These are phyloP conservation scores for Puccinia brachypodii DNA, from an alignment of 1,284 basidiomycete genomes.

Conservation along the genomic window DNA sequence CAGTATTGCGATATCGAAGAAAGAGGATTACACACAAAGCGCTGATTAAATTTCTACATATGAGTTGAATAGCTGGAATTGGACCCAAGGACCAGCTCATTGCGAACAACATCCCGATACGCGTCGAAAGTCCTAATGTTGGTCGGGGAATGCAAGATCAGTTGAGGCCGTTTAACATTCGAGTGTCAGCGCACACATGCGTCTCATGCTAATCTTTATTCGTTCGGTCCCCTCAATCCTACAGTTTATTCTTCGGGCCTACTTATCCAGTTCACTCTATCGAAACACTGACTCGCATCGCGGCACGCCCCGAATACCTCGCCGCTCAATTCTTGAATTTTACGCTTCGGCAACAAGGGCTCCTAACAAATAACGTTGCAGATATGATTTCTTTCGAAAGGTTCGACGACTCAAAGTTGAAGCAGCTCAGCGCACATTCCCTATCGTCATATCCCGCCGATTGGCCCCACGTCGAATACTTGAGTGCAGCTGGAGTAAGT, in stretches of 20 bases:
- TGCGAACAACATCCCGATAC: constrained; percentile 25
- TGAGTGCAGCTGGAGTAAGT: constrained; percentile 36
- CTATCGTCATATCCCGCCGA: constrained; percentile 30
- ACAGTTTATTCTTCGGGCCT: constrained; percentile 26
- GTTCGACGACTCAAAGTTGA: not conserved
- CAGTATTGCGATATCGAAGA: not conserved
- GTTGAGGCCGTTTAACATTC: constrained; percentile 5
- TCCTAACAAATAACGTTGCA: constrained; percentile 27
- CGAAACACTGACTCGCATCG: constrained; percentile 9
- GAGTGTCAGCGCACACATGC: not conserved
- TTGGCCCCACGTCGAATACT: constrained; percentile 46
- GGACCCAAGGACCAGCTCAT: constrained; percentile 32
- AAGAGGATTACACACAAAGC: not conserved
- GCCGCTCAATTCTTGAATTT: constrained; percentile 28
- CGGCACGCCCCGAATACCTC: not conserved
- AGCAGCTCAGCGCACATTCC: not conserved
- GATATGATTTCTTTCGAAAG: constrained; percentile 34
- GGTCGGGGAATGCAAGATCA: constrained; percentile 37
- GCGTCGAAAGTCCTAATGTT: constrained; percentile 29
- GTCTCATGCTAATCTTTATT: not conserved
- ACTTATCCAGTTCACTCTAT: constrained; percentile 31
- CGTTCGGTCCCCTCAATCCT: not conserved
- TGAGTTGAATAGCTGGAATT: constrained; percentile 6
- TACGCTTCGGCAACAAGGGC: constrained; percentile 15
- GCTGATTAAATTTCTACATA: not conserved